Conservation (phyloP, 768 basidiomycete species). For the Phylloporus scabripes region DNA sequence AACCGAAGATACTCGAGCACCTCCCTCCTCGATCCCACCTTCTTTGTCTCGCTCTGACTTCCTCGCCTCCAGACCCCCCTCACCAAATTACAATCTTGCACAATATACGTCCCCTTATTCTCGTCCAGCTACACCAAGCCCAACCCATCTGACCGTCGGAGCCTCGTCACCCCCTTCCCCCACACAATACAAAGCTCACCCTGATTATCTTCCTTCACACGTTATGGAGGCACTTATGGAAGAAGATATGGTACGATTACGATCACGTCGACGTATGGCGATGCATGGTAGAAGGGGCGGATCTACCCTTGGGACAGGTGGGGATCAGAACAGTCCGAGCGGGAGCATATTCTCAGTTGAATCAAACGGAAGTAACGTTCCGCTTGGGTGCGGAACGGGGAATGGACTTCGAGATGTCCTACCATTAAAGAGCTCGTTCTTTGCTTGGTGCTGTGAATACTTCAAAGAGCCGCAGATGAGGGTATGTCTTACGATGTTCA, state of each 20-base stretch:
- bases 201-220: constrained; percentile 64
- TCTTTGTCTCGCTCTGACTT: constrained; percentile 21
- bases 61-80: constrained; percentile 62
- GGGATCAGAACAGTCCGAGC: constrained; percentile 58
- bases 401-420: constrained; percentile 77
- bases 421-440: constrained; percentile 88
- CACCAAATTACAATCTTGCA: constrained; percentile 72
- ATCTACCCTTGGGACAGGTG: constrained; percentile 33
- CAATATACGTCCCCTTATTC: constrained; percentile 76
- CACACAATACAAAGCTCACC: constrained; percentile 31
- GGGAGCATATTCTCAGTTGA: constrained; percentile 77
- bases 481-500: constrained; percentile 42
- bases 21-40: constrained; percentile 30
- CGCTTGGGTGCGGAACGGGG: constrained; percentile 75
- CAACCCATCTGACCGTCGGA: constrained; percentile 19
- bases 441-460: constrained; percentile 95
- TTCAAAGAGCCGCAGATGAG: constrained; percentile 99
- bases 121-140: constrained; percentile 41
- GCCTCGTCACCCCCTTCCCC: constrained; percentile 30
- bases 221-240: constrained; percentile 89
- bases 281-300: constrained; percentile 40
- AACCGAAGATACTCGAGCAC: constrained; percentile 46
- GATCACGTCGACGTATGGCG: constrained; percentile 52
- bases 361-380: constrained; percentile 59
- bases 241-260: constrained; percentile 89